Conservation (phyloP, 2,329 filamentous ascomycete species). For the Neofusicoccum parvum region DNA sequence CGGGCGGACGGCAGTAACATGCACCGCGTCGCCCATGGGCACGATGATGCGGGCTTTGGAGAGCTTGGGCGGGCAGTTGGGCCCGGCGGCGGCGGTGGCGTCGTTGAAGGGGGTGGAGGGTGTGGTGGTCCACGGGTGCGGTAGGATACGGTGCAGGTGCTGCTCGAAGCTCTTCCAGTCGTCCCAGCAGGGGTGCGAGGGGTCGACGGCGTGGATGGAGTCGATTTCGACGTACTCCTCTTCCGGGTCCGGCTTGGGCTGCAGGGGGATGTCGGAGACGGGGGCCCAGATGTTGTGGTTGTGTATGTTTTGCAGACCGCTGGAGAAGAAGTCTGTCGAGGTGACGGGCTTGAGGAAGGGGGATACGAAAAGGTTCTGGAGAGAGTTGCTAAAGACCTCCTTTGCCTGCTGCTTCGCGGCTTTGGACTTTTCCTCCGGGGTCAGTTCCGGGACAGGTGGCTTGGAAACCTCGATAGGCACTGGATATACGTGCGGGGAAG, state of each 20-base stretch:
- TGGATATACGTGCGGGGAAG: too few species aligned
- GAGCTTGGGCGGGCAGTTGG: not conserved
- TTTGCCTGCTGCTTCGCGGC: not conserved
- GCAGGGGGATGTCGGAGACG: not conserved
- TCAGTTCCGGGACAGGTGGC: too few species aligned
- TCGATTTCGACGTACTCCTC: not conserved
- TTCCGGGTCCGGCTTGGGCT: not conserved
- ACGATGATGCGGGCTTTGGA: not conserved
- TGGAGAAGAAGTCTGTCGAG: not conserved
- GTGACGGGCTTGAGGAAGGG: not conserved
- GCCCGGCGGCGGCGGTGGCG: not conserved
- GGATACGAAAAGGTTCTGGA: not conserved
- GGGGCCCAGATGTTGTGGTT: not conserved
- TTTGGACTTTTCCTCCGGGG: too few species aligned
- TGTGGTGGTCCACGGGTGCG: not conserved
- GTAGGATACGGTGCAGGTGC: not conserved
- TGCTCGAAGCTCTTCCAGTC: constrained; percentile 1
- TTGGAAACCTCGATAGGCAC: too few species aligned
- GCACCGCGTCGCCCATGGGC: not conserved
- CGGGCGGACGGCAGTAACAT: not conserved
- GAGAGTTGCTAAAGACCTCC: not conserved
- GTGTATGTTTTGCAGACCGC: not conserved
- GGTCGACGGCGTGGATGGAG: not conserved
- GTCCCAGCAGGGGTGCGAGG: not conserved
- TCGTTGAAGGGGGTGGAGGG: not conserved